These are phyloP conservation scores for Fomitopsis palustris DNA, from an alignment of 1,284 basidiomycete species.

Conservation along the genomic window DNA sequence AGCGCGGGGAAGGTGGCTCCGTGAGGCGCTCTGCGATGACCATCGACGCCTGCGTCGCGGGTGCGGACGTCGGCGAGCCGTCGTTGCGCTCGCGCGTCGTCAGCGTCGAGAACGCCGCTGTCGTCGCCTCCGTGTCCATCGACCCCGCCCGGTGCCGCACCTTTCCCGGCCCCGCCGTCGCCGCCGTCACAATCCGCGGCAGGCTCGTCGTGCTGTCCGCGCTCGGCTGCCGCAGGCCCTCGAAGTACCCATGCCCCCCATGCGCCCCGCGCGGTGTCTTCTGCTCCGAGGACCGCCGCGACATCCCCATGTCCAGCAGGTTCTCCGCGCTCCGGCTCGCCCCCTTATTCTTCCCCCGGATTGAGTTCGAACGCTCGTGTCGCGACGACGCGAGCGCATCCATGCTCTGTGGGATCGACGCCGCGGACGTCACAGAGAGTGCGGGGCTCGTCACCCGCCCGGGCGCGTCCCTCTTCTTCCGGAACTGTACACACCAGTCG, in stretches of 20 bases:
- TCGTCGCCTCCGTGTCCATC: slow-evolving; percentile 27
- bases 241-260: slow-evolving; percentile 1
- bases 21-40: not conserved
- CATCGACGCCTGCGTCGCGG: slow-evolving; percentile 15
- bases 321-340: slow-evolving; percentile 62
- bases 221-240: slow-evolving; percentile 31
- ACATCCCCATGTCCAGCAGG: slow-evolving; percentile 18
- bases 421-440: slow-evolving; percentile 27
- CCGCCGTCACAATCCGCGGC: slow-evolving; percentile 37
- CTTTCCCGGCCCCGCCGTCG: slow-evolving; percentile 12
- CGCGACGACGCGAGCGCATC: slow-evolving; percentile 15
- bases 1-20: slow-evolving; percentile 15
- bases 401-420: slow-evolving; percentile 22
- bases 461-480: slow-evolving; percentile 30
- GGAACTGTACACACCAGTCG: slow-evolving; percentile 80
- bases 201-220: slow-evolving; percentile 53
- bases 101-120: slow-evolving; percentile 15
- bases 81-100: slow-evolving; percentile 9
- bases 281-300: slow-evolving; percentile 7
- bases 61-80: slow-evolving; percentile 13
- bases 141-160: slow-evolving; percentile 32
- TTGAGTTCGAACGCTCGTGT: slow-evolving; percentile 28
- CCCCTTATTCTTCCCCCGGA: slow-evolving; percentile 44
- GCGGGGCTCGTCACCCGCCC: slow-evolving; percentile 35
- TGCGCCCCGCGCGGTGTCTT: slow-evolving; percentile 29